These are phyloP conservation scores for Hypericum androsaemum DNA, from an alignment of 345 rosid genomes.

Conservation along the genomic window DNA sequence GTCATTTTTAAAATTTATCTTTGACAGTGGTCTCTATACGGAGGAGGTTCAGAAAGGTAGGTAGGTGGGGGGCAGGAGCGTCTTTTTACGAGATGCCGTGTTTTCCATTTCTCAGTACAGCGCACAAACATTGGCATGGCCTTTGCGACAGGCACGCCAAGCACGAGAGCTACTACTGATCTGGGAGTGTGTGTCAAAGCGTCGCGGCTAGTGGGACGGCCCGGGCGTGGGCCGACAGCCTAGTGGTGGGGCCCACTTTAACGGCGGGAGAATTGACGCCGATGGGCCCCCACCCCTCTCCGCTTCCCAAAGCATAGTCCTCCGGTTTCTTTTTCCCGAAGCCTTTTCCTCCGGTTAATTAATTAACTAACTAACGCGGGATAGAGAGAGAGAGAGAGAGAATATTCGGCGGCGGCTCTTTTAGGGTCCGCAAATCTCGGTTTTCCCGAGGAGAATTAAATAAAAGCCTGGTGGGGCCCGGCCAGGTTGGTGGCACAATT, in stretches of 20 bases:
- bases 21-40: no score
- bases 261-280: slow-evolving; percentile 29
- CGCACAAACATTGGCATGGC: no score
- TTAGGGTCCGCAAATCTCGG: slow-evolving; percentile 21
- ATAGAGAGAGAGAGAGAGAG: not conserved
- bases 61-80: no score
- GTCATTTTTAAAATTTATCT: no score
- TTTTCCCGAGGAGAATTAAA: slow-evolving; percentile 1
- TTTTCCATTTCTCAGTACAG: no score
- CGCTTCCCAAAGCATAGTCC: not conserved
- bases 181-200: slow-evolving; percentile 17
- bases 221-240: slow-evolving; percentile 40
- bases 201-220: slow-evolving; percentile 13
- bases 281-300: slow-evolving; percentile 1
- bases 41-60: no score
- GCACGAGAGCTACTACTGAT: no score
- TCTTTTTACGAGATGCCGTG: no score
- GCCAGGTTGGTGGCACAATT: no score
- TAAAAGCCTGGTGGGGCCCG: not conserved
- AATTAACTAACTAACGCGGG: no score
- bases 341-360: no score
- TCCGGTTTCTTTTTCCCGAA: no score
- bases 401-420: slow-evolving; percentile 41
- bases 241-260: slow-evolving; percentile 22
- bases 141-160: slow-evolving; percentile 18